Evolutionary conservation across 768 basidiomycete species (phyloP).

Genomic region (Hericium erinaceus): DNA sequence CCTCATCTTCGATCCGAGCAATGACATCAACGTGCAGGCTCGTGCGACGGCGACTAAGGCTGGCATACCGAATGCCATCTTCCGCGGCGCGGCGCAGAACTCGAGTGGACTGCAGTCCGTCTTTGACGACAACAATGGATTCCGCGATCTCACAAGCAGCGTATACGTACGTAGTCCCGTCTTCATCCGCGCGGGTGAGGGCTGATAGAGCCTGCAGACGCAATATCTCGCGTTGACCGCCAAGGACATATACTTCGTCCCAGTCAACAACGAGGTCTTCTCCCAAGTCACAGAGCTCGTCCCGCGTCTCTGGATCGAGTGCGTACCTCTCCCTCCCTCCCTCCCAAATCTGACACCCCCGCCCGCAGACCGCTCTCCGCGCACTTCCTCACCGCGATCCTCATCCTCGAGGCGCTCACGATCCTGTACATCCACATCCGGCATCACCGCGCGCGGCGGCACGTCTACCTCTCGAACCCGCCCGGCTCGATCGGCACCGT

Average conservation of each 20-base stretch:
- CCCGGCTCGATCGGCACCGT: constrained; percentile 8
- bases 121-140: constrained; percentile 41
- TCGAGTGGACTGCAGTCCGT: constrained; percentile 32
- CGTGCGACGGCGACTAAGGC: constrained; percentile 39
- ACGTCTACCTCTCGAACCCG: constrained; percentile 1
- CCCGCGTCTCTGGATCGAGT: constrained; percentile 54
- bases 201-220: constrained; percentile 28
- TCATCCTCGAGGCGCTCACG: constrained; percentile 39
- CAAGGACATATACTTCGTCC: constrained; percentile 49
- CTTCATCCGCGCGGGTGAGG: neutral
- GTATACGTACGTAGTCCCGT: constrained; percentile 38
- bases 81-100: constrained; percentile 36
- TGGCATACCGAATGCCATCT: constrained; percentile 55
- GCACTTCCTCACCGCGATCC: constrained; percentile 37
- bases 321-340: constrained; percentile 17
- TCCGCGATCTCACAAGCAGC: constrained; percentile 38
- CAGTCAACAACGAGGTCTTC: constrained; percentile 26
- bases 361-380: constrained; percentile 40
- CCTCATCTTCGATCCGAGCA: constrained; percentile 9
- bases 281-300: constrained; percentile 32
- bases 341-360: neutral
- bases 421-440: constrained; percentile 39
- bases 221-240: constrained; percentile 51
- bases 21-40: constrained; percentile 39
- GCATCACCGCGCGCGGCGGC: constrained; percentile 18